Conservation (phyloP, 129 eudicot species). For the Flaveria trinervia region DNA sequence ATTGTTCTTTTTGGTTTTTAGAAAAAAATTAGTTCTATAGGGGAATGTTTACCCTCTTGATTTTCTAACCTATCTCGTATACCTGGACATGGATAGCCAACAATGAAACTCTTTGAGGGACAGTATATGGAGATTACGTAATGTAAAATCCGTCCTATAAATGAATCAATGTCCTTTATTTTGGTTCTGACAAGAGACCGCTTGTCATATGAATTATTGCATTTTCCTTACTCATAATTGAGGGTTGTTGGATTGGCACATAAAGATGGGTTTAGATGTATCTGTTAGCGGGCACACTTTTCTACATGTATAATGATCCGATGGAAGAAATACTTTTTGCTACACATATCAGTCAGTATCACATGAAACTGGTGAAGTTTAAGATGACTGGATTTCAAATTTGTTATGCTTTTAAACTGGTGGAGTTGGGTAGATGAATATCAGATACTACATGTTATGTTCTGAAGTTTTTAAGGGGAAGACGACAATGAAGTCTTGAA, state of each 20-base stretch:
- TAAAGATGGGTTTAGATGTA: slow-evolving; percentile 17
- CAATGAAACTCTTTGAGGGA: slow-evolving; percentile 14
- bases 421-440: not conserved
- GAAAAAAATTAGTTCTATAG: not conserved
- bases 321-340: slow-evolving; percentile 17
- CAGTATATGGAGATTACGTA: slow-evolving; percentile 19
- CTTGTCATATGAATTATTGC: slow-evolving; percentile 27
- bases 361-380: not conserved
- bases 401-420: slow-evolving; percentile 8
- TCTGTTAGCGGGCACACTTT: not conserved
- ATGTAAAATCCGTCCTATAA: slow-evolving; percentile 2
- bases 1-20: not conserved
- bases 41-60: slow-evolving; percentile 7
- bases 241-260: slow-evolving; percentile 22
- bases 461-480: not conserved
- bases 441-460: not conserved
- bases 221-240: slow-evolving; percentile 1
- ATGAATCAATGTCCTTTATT: slow-evolving; percentile 15
- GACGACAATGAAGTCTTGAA: not conserved
- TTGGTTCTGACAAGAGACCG: slow-evolving; percentile 23
- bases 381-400: not conserved
- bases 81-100: slow-evolving; percentile 15
- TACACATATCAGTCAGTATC: slow-evolving; percentile 9
- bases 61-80: slow-evolving; percentile 21
- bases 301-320: slow-evolving; percentile 16